phyloP scores from a whole-genome alignment of 1,139 yeast species.

The Taphrina communis region DNA sequence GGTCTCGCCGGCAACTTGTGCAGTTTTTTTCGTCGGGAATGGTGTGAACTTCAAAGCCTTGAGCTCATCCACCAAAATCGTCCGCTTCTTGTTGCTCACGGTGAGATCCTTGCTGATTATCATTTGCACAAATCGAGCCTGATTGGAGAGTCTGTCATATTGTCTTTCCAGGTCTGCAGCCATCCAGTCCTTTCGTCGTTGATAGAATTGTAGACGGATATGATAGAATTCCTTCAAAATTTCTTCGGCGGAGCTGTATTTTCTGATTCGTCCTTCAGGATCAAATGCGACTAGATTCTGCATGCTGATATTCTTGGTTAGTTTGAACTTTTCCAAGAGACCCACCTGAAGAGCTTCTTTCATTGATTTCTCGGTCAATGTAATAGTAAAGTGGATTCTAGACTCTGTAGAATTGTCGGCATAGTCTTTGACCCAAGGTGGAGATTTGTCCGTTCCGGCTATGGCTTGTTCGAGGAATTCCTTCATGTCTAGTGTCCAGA shows the following conservation, averaged over 20 bases:
- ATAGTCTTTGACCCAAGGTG: constrained; percentile 92
- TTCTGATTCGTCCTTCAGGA: constrained; percentile 85
- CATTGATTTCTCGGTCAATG: constrained; percentile 81
- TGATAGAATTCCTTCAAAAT: constrained; percentile 83
- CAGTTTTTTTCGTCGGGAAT: constrained; percentile 56
- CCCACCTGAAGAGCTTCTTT: constrained; percentile 74
- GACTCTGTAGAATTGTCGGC: constrained; percentile 92
- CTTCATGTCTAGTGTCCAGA: constrained; percentile 91
- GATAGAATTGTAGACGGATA: constrained; percentile 87
- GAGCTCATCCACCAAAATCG: constrained; percentile 67
- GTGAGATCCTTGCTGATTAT: constrained; percentile 75
- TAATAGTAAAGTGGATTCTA: constrained; percentile 67
- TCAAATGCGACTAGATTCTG: constrained; percentile 97
- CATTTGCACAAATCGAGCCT: constrained; percentile 89
- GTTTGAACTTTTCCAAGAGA: constrained; percentile 79
- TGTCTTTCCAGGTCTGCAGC: constrained; percentile 73
- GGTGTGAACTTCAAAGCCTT: constrained; percentile 72
- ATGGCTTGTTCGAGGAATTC: constrained; percentile 79
- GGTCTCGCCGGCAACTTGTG: constrained; percentile 47
- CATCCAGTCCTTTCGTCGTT: constrained; percentile 83
- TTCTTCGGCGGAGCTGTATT: constrained; percentile 74
- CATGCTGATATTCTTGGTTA: constrained; percentile 69
- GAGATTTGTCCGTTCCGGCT: constrained; percentile 69
- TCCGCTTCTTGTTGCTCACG: constrained; percentile 77
- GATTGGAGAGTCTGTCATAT: constrained; percentile 73